A percentile compares a stretch with the other conserved stretches of the same genome.
Evolutionary conservation across 2,329 filamentous ascomycete species (phyloP).

Genomic region (Calonectria ilicicola): DNA sequence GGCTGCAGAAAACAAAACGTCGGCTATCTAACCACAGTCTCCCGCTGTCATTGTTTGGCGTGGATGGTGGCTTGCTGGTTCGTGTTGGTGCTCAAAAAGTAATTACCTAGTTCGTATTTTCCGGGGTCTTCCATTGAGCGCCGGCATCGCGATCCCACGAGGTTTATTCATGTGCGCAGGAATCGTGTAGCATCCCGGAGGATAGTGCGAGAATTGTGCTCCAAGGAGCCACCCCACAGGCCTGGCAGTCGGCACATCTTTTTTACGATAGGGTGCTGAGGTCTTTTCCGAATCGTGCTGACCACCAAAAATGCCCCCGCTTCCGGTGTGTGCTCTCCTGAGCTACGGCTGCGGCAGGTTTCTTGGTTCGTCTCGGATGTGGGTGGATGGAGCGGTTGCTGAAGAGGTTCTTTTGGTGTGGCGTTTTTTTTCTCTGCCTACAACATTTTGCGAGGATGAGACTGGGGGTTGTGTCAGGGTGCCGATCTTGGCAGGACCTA

Average conservation of each 20-base stretch:
- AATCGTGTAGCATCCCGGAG: not conserved
- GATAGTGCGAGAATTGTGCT: not conserved
- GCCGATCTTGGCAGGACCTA: not conserved
- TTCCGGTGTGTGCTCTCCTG: not conserved
- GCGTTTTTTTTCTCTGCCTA: not conserved
- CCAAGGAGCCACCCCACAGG: not conserved
- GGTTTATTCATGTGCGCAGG: not conserved
- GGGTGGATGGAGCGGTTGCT: not conserved
- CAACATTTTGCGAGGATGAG: not conserved
- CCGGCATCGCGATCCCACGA: not conserved
- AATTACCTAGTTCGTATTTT: not conserved
- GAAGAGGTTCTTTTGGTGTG: slow-evolving; percentile 3
- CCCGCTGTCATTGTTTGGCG: not conserved
- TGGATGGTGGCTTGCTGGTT: slow-evolving; percentile 2
- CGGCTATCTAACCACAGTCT: not conserved
- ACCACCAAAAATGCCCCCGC: not conserved
- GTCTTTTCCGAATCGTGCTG: not conserved
- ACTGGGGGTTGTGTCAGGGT: not conserved
- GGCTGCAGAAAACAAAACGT: not conserved
- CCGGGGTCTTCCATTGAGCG: not conserved
- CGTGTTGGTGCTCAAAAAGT: not conserved
- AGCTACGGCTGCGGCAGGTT: not conserved
- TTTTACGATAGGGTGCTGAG: not conserved
- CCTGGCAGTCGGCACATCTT: not conserved
- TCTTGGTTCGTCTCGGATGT: not conserved